A percentile compares a stretch with the other conserved stretches of the same genome.
Conservation (phyloP, 2,329 filamentous ascomycete species). For the Dryadomyces quercus-mongolicae region DNA sequence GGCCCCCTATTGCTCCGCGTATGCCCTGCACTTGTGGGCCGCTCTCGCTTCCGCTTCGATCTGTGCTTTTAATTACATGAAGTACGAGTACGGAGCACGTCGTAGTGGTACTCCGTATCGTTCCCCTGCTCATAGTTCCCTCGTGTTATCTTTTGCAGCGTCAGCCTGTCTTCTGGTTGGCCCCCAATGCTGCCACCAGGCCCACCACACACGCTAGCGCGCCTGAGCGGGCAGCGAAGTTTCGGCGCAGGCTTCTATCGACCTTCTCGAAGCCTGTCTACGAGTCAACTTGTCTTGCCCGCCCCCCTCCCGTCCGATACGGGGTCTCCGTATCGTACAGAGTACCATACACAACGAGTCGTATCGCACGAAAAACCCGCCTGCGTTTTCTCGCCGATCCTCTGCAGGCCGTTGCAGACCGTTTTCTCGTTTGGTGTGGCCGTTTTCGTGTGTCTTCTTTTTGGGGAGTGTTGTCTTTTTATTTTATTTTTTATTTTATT, state of each 20-base stretch:
- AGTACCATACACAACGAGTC: no score
- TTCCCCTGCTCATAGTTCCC: not conserved
- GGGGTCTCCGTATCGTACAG: no score
- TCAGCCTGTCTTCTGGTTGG: not conserved
- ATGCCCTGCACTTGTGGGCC: no score
- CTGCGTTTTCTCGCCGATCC: no score
- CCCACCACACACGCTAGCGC: slow-evolving; percentile 2
- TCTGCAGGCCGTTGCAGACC: not conserved
- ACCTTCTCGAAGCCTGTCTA: slow-evolving; percentile 16
- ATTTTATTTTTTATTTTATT: not conserved
- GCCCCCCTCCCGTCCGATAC: no score
- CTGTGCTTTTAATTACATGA: no score
- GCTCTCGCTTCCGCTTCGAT: no score
- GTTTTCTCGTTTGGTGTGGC: not conserved
- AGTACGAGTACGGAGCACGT: not conserved
- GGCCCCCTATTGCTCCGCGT: no score
- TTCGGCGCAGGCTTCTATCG: slow-evolving; percentile 20
- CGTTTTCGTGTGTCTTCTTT: not conserved
- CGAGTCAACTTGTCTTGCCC: not conserved
- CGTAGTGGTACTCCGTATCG: not conserved
- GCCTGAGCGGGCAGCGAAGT: slow-evolving; percentile 5
- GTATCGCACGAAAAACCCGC: no score
- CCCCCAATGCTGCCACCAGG: not conserved
- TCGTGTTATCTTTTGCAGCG: not conserved
- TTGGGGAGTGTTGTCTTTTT: no score